Evolutionary conservation across 2,329 filamentous ascomycete species (phyloP).

Genomic region (Didymella arachidicola): DNA sequence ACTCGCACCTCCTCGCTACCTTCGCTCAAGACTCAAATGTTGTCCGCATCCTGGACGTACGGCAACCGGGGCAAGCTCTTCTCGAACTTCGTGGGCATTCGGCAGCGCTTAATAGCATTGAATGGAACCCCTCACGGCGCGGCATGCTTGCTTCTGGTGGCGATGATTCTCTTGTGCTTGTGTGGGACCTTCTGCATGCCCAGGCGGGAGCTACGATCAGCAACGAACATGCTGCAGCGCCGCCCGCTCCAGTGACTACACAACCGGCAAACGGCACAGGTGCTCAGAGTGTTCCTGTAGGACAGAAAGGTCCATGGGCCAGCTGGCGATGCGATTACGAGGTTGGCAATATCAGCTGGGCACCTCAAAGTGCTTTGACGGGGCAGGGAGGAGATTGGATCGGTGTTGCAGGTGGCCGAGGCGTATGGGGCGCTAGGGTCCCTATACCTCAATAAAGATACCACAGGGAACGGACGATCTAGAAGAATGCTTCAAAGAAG

Average conservation of each 20-base stretch:
- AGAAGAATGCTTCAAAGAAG: conserved; percentile 1
- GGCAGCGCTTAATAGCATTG: conserved; percentile 86
- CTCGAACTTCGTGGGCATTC: conserved; percentile 91
- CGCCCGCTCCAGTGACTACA: conserved; percentile 37
- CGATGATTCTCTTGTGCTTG: conserved; percentile 88
- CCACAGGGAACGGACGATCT: background rate
- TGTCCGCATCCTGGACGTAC: conserved; percentile 93
- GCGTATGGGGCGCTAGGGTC: conserved; percentile 77
- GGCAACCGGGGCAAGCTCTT: conserved; percentile 93
- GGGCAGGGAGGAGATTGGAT: conserved; percentile 82
- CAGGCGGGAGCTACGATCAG: conserved; percentile 61
- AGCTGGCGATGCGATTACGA: conserved; percentile 89
- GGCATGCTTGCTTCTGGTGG: conserved; percentile 90
- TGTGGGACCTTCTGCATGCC: conserved; percentile 90
- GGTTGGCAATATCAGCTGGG: conserved; percentile 85
- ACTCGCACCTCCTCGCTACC: conserved; percentile 94
- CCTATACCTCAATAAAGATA: conserved; percentile 33
- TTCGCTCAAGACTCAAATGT: conserved; percentile 93
- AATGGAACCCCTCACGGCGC: conserved; percentile 89
- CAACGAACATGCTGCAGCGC: conserved; percentile 45
- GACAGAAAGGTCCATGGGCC: conserved; percentile 72
- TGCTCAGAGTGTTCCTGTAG: conserved; percentile 50
- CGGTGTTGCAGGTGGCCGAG: conserved; percentile 79
- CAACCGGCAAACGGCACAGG: conserved; percentile 40
- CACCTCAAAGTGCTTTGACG: conserved; percentile 72